Conservation (phyloP, 192 early-diverging fungal genomes). For the Mortierella hygrophila region DNA sequence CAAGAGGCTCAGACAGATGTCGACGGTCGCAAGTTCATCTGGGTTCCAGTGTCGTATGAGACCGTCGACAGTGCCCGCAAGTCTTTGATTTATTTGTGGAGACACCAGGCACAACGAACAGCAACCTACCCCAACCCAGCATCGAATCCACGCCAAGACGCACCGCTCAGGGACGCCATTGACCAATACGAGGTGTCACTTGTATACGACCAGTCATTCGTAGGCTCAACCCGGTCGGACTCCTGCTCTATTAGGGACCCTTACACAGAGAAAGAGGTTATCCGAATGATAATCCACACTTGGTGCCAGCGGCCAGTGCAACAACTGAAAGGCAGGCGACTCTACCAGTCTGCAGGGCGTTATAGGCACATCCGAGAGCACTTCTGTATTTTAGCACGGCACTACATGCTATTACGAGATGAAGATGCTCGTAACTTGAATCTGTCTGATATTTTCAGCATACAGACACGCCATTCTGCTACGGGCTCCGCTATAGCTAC, state of each 20-base stretch:
- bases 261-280: conserved; percentile 12
- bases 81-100: conserved; percentile 23
- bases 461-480: background rate
- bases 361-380: conserved; percentile 30
- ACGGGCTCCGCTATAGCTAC: conserved; percentile 19
- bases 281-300: conserved; percentile 20
- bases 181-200: conserved; percentile 10
- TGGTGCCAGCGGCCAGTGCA: conserved; percentile 6
- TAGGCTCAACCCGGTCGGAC: background rate
- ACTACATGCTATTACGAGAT: conserved; percentile 41
- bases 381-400: conserved; percentile 28
- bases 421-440: conserved; percentile 39
- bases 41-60: conserved; percentile 8
- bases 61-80: conserved; percentile 15
- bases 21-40: conserved; percentile 1
- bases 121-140: conserved; percentile 13
- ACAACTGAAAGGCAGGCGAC: background rate
- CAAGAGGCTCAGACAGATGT: background rate
- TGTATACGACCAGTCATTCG: background rate
- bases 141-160: conserved; percentile 19
- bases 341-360: conserved; percentile 1
- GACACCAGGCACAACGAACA: background rate
- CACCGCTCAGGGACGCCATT: conserved; percentile 14
- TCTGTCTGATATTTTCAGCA: conserved; percentile 18
- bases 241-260: conserved; percentile 13